Evolutionary conservation across 1,284 basidiomycete genomes (phyloP).

Genomic region (Crucibulum cyathiforme): DNA sequence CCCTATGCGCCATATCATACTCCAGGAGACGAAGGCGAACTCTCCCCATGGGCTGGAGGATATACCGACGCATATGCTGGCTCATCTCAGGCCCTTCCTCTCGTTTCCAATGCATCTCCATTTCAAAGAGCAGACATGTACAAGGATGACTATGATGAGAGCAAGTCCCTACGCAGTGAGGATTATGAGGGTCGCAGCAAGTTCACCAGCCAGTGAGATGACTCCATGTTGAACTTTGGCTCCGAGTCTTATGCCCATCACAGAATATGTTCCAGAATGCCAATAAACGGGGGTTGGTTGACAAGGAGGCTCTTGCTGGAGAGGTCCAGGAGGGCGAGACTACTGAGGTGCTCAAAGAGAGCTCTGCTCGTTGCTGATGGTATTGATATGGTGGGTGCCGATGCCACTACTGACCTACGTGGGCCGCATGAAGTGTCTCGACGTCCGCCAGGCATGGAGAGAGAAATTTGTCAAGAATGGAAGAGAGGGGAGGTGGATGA

Average conservation of each 20-base stretch:
- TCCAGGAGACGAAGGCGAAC: constrained; percentile 49
- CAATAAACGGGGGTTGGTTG: constrained; percentile 73
- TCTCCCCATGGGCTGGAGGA: constrained; percentile 46
- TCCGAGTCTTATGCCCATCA: constrained; percentile 91
- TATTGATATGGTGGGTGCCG: constrained; percentile 94
- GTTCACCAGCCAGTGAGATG: constrained; percentile 77
- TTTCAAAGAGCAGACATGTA: constrained; percentile 75
- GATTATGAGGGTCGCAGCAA: constrained; percentile 79
- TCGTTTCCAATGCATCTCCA: constrained; percentile 81
- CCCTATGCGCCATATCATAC: constrained; percentile 78
- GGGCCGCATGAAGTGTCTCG: constrained; percentile 92
- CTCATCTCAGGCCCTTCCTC: constrained; percentile 69
- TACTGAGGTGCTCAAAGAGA: constrained; percentile 85
- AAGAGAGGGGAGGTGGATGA: too few species aligned
- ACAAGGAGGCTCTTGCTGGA: constrained; percentile 82
- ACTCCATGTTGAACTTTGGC: constrained; percentile 79
- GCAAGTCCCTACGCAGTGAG: constrained; percentile 75
- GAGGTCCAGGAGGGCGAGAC: constrained; percentile 87
- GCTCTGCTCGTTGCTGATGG: constrained; percentile 79
- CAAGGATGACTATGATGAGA: constrained; percentile 82
- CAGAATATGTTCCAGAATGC: constrained; percentile 92
- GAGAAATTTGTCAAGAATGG: too few species aligned
- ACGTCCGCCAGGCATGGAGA: constrained; percentile 95
- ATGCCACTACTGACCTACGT: constrained; percentile 72
- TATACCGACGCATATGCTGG: constrained; percentile 59